These are phyloP conservation scores for Wickerhamomyces alni DNA, from an alignment of 805 yeast species.

Conservation along the genomic window DNA sequence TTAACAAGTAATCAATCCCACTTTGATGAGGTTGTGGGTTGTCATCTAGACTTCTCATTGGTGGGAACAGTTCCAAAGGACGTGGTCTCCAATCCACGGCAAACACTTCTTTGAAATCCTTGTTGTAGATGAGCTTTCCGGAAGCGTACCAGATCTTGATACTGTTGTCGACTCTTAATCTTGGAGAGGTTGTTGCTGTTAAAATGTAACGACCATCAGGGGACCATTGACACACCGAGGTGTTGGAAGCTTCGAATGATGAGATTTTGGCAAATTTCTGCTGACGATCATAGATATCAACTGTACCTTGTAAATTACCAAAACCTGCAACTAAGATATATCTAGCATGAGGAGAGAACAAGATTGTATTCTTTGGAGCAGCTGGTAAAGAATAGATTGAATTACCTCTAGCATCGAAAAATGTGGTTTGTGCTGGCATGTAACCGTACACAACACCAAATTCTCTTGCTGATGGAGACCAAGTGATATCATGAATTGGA, in stretches of 20 bases:
- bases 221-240: constrained; percentile 96
- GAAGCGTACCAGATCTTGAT: constrained; percentile 88
- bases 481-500: constrained; percentile 94
- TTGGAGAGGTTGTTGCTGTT: constrained; percentile 96
- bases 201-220: constrained; percentile 92
- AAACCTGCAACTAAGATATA: constrained; percentile 93
- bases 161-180: constrained; percentile 95
- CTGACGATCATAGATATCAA: constrained; percentile 90
- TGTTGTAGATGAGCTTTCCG: constrained; percentile 73
- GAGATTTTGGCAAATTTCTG: constrained; percentile 75
- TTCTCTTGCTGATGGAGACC: constrained; percentile 96
- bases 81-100: constrained; percentile 80
- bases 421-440: constrained; percentile 95
- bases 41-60: constrained; percentile 33
- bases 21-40: constrained; percentile 68
- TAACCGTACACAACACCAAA: constrained; percentile 96
- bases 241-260: constrained; percentile 85
- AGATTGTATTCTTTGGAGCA: constrained; percentile 82
- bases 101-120: constrained; percentile 77
- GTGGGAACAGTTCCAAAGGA: constrained; percentile 27
- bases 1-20: constrained; percentile 49
- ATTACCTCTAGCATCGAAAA: constrained; percentile 92
- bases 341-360: constrained; percentile 91
- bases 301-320: constrained; percentile 95
- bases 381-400: constrained; percentile 76